phyloP scores from a whole-genome alignment of 2,329 filamentous ascomycete species.

The Huntiella moniliformis region DNA sequence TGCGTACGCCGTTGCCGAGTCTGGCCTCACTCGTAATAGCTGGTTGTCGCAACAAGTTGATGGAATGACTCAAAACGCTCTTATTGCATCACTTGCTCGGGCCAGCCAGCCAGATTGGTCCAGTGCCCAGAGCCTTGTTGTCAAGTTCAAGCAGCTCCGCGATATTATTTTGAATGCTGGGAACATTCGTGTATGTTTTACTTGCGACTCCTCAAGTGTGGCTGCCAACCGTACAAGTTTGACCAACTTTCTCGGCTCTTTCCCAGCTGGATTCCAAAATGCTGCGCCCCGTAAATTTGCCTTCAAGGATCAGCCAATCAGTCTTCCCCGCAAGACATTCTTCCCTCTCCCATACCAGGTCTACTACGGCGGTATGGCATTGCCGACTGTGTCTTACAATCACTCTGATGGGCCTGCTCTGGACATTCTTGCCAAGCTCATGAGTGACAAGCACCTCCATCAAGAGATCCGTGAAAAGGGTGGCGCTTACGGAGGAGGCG shows the following conservation, averaged over 20 bases:
- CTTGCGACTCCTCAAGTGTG: constrained; percentile 61
- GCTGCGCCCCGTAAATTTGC: constrained; percentile 4
- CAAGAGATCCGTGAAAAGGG: constrained; percentile 97
- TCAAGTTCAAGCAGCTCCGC: constrained; percentile 74
- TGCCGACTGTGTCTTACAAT: constrained; percentile 71
- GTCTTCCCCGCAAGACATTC: constrained; percentile 46
- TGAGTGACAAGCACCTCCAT: constrained; percentile 92
- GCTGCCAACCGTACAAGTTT: constrained; percentile 52
- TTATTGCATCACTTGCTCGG: constrained; percentile 61
- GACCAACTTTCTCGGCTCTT: constrained; percentile 34
- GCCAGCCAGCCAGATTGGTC: constrained; percentile 40
- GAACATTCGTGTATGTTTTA: constrained; percentile 61
- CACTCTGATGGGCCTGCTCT: constrained; percentile 58
- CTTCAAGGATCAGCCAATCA: constrained; percentile 7
- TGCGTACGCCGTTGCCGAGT: constrained; percentile 67
- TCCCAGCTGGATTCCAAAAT: not conserved
- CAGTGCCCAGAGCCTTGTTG: constrained; percentile 54
- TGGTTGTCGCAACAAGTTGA: constrained; percentile 67
- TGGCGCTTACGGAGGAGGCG: constrained; percentile 85
- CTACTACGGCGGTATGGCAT: constrained; percentile 71
- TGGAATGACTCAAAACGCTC: constrained; percentile 76
- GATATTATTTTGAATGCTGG: constrained; percentile 51
- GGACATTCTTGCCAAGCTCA: constrained; percentile 72
- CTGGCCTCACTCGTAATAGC: constrained; percentile 53
- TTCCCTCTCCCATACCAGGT: constrained; percentile 95